phyloP scores from a whole-genome alignment of 176 grass and related monocot species.

The Avena sativa region DNA sequence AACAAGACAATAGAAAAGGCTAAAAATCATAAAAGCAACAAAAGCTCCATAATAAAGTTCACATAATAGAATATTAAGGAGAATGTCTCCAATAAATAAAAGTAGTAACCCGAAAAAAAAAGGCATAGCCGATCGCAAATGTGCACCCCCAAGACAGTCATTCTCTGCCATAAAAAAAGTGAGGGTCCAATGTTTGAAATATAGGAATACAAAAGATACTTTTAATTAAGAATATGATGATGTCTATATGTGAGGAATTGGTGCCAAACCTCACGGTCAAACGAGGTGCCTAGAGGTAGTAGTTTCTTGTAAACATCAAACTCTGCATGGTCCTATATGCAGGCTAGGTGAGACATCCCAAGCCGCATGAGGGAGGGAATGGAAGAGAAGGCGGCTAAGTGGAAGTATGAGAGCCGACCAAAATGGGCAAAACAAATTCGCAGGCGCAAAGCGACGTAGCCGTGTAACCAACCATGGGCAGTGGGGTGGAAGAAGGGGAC shows the following conservation, averaged over 20 bases:
- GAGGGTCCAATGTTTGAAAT: too few relatives aligned
- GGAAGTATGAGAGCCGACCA: constrained; percentile 28
- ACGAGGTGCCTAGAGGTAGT: background rate
- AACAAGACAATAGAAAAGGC: too few relatives aligned
- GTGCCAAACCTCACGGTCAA: background rate
- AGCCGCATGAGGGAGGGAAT: background rate
- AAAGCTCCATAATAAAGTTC: too few relatives aligned
- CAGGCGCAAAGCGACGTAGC: background rate
- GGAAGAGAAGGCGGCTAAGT: constrained; percentile 45
- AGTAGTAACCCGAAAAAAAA: too few relatives aligned
- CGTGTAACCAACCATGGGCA: background rate
- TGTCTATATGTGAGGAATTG: background rate
- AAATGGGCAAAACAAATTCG: background rate
- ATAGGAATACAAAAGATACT: too few relatives aligned
- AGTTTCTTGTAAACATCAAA: constrained; percentile 31
- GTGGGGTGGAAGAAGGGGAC: background rate
- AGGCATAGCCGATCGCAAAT: too few relatives aligned
- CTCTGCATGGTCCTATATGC: background rate
- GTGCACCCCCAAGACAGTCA: too few relatives aligned
- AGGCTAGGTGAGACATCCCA: background rate
- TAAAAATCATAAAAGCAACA: too few relatives aligned
- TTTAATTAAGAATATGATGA: too few relatives aligned
- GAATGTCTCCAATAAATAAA: too few relatives aligned
- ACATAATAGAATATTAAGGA: too few relatives aligned
- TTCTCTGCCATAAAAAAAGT: too few relatives aligned